Percentiles rank a stretch among this genome's conserved stretches.
phyloP scores from a whole-genome alignment of 148 eudicot genomes.

The Salicornia ramosissima region DNA sequence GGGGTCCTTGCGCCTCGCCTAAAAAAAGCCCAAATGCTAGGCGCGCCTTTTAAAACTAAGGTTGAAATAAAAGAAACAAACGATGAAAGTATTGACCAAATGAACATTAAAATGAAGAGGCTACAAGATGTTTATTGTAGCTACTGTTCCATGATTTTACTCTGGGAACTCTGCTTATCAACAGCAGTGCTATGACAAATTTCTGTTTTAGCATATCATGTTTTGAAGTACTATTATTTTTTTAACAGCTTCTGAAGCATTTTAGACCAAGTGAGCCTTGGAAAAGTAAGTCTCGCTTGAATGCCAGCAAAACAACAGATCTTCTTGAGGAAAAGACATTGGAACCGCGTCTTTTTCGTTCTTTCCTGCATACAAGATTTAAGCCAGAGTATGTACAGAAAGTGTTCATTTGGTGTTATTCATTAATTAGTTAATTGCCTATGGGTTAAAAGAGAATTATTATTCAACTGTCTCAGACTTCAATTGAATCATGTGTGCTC shows the following conservation, averaged over 20 bases:
- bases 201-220: neutral
- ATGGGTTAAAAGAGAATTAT: neutral
- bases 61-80: no score
- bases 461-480: neutral
- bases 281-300: conserved; percentile 35
- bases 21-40: no score
- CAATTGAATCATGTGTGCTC: neutral
- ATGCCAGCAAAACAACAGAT: conserved; percentile 27
- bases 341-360: conserved; percentile 45
- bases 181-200: neutral
- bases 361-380: conserved; percentile 36
- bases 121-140: no score
- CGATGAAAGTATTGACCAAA: no score
- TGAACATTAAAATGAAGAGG: no score
- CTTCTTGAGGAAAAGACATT: conserved; percentile 36
- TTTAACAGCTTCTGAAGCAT: conserved; percentile 49
- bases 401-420: neutral
- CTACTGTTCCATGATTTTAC: no score
- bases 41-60: no score
- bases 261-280: conserved; percentile 60
- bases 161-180: neutral
- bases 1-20: no score
- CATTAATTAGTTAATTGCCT: neutral
- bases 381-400: conserved; percentile 37
- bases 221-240: neutral